Evolutionary conservation across 164 flowering plant genomes (phyloP), one percentile per base, ranked within the genome.

Genomic region (Piper betle): DNA sequence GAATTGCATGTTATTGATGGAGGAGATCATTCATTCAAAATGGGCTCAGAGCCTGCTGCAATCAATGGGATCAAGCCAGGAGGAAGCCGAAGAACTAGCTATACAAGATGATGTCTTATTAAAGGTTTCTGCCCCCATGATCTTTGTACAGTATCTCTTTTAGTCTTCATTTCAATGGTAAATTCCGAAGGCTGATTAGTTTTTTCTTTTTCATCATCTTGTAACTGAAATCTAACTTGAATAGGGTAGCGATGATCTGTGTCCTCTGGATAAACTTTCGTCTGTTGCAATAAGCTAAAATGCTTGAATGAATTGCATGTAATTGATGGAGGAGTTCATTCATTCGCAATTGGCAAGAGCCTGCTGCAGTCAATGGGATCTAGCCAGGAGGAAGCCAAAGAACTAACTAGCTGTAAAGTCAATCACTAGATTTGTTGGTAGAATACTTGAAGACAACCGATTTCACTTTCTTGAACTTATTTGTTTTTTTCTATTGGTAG

Each of bases 1-100:
- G 79, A 70, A 65, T 62, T 91, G 71, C 81, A 84, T 78, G 86
- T 84, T 57, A 66, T 88, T 52, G 92, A 85, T 55, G 92, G 96
- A 38, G 96, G 96, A 37, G 98, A 88, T 61, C 96, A 88, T 68
- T 91, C 95, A 9, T 88, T 91, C 66, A 85, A 91, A 81, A 74
- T 91, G 72, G 79, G 72, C 6, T n/a, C 88, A 86, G 74, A 86
- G 82, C 74, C 78, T 80, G 59, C 74, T 84, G 54, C 75, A 73
- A 37, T 57, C 67, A 17, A 67, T 39, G 7, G 86, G 78, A 17
- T 66, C 72, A 33, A 79, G 77, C 37, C 96, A 88, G 9, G 11
- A 42, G 66, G 79, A 91, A 96, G 93, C 86, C 46, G 75, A 68
- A 64, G 83, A 81, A 62, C 91, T 86, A 63, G 81, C 80, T 33